Base-by-base conservation (phyloP, 805 yeast genomes). In the Candida maris region DNA sequence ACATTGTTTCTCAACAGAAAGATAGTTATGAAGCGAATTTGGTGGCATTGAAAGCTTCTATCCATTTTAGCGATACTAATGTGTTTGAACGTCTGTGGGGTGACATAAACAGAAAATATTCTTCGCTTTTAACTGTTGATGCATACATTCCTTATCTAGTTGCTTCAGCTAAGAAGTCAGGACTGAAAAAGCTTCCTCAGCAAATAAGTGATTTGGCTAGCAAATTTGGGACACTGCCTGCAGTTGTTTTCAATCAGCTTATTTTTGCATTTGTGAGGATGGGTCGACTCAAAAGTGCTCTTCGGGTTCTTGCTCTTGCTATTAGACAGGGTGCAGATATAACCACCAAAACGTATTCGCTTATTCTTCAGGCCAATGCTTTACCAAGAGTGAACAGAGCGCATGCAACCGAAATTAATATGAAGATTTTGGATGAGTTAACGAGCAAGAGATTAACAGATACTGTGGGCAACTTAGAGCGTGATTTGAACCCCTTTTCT, bases 341-440 rank as follows among this genome's bases (percentile, higher is more conserved):
- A 3, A 46, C 48, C 3, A 34, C 52, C 13, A 55, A 49, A 31
- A 57, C 60, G 2, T 56, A 59, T 37, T 55, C 62, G 3, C 36
- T 57, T 24, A 25, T 59, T 10, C 27, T 57, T 19, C 52, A 48
- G n/a, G 43, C 57, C 6, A 52, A 54, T 35, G 43, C 45, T 5
- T 28, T 39, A 4, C 29, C 32, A 34, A 33, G 30, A 8, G 27
- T 31, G 27, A 38, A 45, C 15, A 41, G 49, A 7, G 35, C 47
- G n/a, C 27, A 44, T 18, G 44, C 42, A 12, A 34, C 48, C 9
- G 52, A 46, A 6, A 36, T 44, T 30, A 50, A 51, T 1, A 33
- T 51, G 28, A 22, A 27, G 2, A 27, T 57, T 9, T 28, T 57
- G 27, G 52, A 55, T 14, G 57, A 55, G 18, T 27, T 58, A 20